Evolutionary conservation across 202 grass and related monocot genomes (phyloP).

Genomic region (Bolboschoenoplectus hybrid): DNA sequence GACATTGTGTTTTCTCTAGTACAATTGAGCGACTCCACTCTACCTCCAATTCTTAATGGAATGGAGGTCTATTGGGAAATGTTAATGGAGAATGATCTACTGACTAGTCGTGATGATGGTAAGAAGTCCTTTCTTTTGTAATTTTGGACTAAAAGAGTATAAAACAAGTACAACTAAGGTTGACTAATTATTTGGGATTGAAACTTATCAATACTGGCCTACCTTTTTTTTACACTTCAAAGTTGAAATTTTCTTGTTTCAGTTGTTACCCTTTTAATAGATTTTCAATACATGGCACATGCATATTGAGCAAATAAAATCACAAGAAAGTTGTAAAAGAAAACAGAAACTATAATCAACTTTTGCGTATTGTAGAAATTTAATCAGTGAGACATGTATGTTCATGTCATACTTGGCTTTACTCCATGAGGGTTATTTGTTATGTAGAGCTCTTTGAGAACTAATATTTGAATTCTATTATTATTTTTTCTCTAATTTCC

Average conservation of each 20-base stretch:
- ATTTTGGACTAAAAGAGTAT: too few species aligned
- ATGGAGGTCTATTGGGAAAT: slow-evolving; percentile 36
- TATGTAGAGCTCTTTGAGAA: background rate
- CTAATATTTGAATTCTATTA: background rate
- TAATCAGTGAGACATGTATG: background rate
- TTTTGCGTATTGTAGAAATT: too few species aligned
- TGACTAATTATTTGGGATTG: too few species aligned
- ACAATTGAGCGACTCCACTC: background rate
- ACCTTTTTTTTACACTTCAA: too few species aligned
- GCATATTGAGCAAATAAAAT: too few species aligned
- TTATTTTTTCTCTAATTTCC: background rate
- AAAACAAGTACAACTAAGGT: too few species aligned
- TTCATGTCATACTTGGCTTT: background rate
- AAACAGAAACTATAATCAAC: too few species aligned
- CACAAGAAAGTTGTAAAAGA: too few species aligned
- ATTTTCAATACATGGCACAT: too few species aligned
- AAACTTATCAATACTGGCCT: too few species aligned
- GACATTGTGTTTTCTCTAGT: background rate
- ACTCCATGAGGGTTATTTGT: background rate
- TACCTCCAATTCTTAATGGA: slow-evolving; percentile 43
- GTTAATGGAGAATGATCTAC: background rate
- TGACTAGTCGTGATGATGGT: slow-evolving; percentile 14
- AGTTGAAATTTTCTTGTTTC: too few species aligned
- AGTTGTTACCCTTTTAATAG: too few species aligned
- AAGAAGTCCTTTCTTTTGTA: background rate